phyloP scores from a whole-genome alignment of 1,139 yeast species.

The Wickerhamiella infanticola region DNA sequence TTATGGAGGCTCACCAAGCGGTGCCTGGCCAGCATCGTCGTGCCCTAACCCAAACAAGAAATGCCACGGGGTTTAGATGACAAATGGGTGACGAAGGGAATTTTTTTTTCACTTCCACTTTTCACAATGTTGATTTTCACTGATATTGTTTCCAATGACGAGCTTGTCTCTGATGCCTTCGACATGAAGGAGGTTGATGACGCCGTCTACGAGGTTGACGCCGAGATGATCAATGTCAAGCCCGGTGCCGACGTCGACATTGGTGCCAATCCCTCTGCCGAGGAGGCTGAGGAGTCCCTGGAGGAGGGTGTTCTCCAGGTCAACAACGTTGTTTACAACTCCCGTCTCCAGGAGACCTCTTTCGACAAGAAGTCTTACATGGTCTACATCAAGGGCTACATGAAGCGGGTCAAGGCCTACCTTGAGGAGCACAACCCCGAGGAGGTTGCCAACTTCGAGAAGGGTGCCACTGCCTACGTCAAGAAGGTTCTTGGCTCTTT shows the following conservation, averaged over 20 bases:
- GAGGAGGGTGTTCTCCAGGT: slow-evolving; percentile 64
- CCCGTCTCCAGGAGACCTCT: slow-evolving; percentile 89
- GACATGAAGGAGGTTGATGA: slow-evolving; percentile 73
- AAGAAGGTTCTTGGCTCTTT: slow-evolving; percentile 89
- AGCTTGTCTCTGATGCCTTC: slow-evolving; percentile 93
- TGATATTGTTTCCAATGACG: slow-evolving; percentile 88
- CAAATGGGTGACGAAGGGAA: not conserved
- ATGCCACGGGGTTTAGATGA: not conserved
- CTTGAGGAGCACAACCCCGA: slow-evolving; percentile 85
- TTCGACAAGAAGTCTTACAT: slow-evolving; percentile 97
- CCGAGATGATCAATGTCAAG: slow-evolving; percentile 76
- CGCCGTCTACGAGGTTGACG: slow-evolving; percentile 93
- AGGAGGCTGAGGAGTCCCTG: slow-evolving; percentile 67
- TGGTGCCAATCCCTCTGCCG: slow-evolving; percentile 99
- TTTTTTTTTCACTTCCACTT: not conserved
- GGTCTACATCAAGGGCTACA: slow-evolving; percentile 94
- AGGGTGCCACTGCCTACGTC: slow-evolving; percentile 90
- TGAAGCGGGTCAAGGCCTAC: slow-evolving; percentile 85
- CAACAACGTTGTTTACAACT: slow-evolving; percentile 96
- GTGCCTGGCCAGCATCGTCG: not conserved
- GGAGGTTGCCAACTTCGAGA: slow-evolving; percentile 71
- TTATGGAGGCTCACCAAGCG: too few species aligned
- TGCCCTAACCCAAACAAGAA: not conserved
- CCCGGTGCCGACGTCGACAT: slow-evolving; percentile 83
- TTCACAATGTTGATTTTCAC: slow-evolving; percentile 14